Conservation (phyloP, 768 basidiomycete species). For the Postia placenta region DNA sequence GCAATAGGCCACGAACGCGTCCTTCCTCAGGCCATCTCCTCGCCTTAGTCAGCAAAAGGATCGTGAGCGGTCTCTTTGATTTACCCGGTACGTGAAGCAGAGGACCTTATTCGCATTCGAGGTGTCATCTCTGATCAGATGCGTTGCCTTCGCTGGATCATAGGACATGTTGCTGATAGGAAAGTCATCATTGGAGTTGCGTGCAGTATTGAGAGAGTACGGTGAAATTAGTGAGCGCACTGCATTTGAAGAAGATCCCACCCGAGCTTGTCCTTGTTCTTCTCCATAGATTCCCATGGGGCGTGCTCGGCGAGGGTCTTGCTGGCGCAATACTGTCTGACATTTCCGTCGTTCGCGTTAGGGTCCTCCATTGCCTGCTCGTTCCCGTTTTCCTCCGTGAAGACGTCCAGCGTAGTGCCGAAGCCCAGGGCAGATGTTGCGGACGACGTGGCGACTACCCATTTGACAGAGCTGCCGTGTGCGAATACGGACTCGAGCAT, state of each 20-base stretch:
- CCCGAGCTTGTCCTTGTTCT: conserved; percentile 34
- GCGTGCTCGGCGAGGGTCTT: conserved; percentile 59
- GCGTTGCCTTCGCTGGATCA: too few species aligned
- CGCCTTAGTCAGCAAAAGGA: conserved; percentile 36
- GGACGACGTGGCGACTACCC: conserved; percentile 60
- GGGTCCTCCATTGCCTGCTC: conserved; percentile 37
- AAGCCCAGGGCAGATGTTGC: conserved; percentile 38
- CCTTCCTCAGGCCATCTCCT: conserved; percentile 32
- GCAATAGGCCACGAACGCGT: too few species aligned
- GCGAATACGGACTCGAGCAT: conserved; percentile 55
- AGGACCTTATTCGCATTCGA: conserved; percentile 35
- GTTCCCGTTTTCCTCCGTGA: conserved; percentile 59
- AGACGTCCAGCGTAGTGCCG: conserved; percentile 24
- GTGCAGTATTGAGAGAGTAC: too few species aligned
- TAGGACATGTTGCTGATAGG: too few species aligned
- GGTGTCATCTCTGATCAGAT: too few species aligned
- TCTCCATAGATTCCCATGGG: conserved; percentile 43
- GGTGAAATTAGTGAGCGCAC: too few species aligned
- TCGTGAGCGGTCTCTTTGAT: conserved; percentile 36
- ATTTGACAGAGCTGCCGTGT: conserved; percentile 38
- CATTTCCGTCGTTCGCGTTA: conserved; percentile 42
- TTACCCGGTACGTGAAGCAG: conserved; percentile 34
- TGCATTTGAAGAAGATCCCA: too few species aligned
- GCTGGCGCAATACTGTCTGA: conserved; percentile 44
- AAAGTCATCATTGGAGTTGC: too few species aligned